Evolutionary conservation across 2,329 filamentous ascomycete genomes (phyloP), one percentile per base, ranked within the genome.

Genomic region (Fusarium sp.): DNA sequence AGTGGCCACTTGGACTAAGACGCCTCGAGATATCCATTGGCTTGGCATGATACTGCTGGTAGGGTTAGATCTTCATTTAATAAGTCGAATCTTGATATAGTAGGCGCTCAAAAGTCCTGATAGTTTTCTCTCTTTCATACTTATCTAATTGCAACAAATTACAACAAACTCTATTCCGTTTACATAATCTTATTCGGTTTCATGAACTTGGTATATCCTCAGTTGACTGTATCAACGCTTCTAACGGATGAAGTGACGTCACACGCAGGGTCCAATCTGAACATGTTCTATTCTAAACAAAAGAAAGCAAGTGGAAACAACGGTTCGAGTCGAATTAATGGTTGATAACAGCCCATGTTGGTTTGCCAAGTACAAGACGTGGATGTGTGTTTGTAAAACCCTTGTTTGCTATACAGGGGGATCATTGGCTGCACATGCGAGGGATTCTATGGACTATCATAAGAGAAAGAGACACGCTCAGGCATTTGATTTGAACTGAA

Each of bases 191-290:
- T 28, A 28, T 28, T 28, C 26, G 2, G 26, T 28, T 11, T 28
- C 26, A 28, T 28, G 26, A 28, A 12, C 26, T 12, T 28, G 10
- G 10, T 12, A 28, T 28, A 11, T 28, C 26, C 26, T 11, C 26
- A 12, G 26, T 28, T 28, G 10, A 28, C 26, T 28, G 20, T 26
- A 24, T 52, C 30, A 40, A 32, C 23, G 34, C 8, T 56, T 49
- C 28, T 32, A 42, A 11, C 6, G 42, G 19, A 62, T 43, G 12
- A 51, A 48, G 59, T 63, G 56, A 68, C 53, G 65, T 68, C 66
- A 68, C 59, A 36, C 28, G 14, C 39, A 51, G 60, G 55, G 65
- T 58, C 44, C 23, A 44, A 40, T 44, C 21, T 11, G 7, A 44
- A 12, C 28, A 32, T 5, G 10, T 14, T 20, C 32, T 40, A 24